Conservation (phyloP, 192 early-diverging fungal genomes). For the Lobosporangium transversale region DNA sequence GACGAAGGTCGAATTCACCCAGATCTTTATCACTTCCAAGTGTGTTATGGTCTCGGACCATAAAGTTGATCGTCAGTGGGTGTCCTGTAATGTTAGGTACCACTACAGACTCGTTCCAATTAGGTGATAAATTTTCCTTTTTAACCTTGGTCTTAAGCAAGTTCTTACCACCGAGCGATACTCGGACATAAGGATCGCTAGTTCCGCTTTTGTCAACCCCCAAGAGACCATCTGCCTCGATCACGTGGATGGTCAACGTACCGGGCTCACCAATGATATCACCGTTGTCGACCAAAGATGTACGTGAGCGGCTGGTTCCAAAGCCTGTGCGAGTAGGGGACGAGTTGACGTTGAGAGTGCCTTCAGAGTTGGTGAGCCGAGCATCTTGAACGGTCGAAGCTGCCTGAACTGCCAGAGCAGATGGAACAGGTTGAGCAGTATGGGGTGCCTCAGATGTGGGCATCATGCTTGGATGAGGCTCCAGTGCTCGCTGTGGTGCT, state of each 20-base stretch:
- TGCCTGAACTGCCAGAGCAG: neutral
- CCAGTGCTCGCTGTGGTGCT: slow-evolving; percentile 51
- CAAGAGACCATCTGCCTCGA: slow-evolving; percentile 59
- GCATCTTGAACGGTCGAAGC: neutral
- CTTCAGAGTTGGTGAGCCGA: slow-evolving; percentile 21
- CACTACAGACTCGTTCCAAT: slow-evolving; percentile 63
- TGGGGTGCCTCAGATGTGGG: slow-evolving; percentile 1
- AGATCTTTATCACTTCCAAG: slow-evolving; percentile 69
- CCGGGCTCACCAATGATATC: slow-evolving; percentile 45
- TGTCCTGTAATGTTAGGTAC: slow-evolving; percentile 26
- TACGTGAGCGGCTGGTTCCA: slow-evolving; percentile 31
- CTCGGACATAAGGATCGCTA: slow-evolving; percentile 77
- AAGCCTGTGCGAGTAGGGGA: slow-evolving; percentile 25
- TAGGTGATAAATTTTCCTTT: slow-evolving; percentile 76
- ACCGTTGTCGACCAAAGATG: slow-evolving; percentile 36
- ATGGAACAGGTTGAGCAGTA: neutral
- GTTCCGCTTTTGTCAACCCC: slow-evolving; percentile 62
- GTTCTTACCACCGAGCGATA: slow-evolving; percentile 66
- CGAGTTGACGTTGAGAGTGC: slow-evolving; percentile 13
- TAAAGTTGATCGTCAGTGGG: slow-evolving; percentile 61
- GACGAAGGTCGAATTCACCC: slow-evolving; percentile 66
- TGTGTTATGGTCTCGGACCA: slow-evolving; percentile 77
- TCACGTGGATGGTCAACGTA: slow-evolving; percentile 51
- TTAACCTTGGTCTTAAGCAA: slow-evolving; percentile 73
- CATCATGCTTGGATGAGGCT: slow-evolving; percentile 13